These are phyloP conservation scores for Candida bentonensis DNA, from an alignment of 805 yeast genomes.

Conservation along the genomic window DNA sequence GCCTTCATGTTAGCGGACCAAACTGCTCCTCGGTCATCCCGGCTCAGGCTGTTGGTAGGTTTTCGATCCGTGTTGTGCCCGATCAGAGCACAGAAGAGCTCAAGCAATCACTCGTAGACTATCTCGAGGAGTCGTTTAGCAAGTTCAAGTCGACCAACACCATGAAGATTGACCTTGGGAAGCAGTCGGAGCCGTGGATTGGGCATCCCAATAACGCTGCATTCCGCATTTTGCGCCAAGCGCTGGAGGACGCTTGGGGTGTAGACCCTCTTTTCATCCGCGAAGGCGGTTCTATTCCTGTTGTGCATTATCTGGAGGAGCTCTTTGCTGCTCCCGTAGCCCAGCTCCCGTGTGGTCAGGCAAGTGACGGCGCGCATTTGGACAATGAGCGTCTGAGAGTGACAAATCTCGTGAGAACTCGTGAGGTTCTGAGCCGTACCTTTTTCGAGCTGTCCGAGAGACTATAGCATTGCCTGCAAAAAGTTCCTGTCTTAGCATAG, in stretches of 20 bases:
- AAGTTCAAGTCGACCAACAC: conserved; percentile 46
- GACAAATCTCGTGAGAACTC: conserved; percentile 59
- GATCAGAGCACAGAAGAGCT: conserved; percentile 57
- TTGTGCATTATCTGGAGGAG: conserved; percentile 72
- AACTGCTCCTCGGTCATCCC: conserved; percentile 85
- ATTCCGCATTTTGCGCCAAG: conserved; percentile 50
- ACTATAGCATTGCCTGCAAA: too few species aligned
- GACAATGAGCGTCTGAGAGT: conserved; percentile 76
- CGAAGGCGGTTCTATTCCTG: conserved; percentile 96
- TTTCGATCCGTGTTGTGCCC: conserved; percentile 83
- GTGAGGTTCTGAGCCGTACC: conserved; percentile 32
- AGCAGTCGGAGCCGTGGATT: conserved; percentile 93
- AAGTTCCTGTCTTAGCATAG: too few species aligned
- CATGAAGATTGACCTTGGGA: conserved; percentile 45
- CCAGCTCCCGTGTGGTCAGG: conserved; percentile 93
- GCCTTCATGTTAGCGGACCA: conserved; percentile 79
- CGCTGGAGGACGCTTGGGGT: conserved; percentile 60
- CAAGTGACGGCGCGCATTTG: conserved; percentile 87
- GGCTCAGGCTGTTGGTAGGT: conserved; percentile 54
- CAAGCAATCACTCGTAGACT: conserved; percentile 34
- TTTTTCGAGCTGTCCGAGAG: conserved; percentile 10
- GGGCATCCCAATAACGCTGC: conserved; percentile 73
- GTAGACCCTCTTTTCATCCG: conserved; percentile 72
- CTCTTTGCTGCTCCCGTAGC: conserved; percentile 78
- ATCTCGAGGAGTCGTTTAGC: conserved; percentile 34